phyloP scores from a whole-genome alignment of 1,284 basidiomycete species.

The Ustanciosporium gigantosporum region DNA sequence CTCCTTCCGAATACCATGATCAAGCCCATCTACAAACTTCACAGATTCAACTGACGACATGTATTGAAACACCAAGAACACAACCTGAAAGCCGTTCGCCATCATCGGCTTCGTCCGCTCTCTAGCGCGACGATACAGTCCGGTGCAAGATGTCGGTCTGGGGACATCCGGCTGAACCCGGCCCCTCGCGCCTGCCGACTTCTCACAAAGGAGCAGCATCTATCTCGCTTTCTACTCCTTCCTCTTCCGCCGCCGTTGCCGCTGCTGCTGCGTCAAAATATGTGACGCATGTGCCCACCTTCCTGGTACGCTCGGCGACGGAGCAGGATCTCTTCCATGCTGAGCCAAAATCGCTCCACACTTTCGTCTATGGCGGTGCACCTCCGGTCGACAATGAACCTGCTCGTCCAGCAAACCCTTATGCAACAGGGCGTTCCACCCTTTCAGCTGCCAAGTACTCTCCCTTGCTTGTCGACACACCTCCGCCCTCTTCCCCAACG shows the following conservation, averaged over 20 bases:
- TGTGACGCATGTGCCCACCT: conserved; percentile 25
- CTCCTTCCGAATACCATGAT: no score
- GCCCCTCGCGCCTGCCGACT: conserved; percentile 18
- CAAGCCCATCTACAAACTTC: no score
- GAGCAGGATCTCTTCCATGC: conserved; percentile 30
- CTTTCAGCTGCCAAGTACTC: not conserved
- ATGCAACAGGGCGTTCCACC: no score
- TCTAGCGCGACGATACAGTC: no score
- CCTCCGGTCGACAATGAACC: not conserved
- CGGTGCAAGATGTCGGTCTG: not conserved
- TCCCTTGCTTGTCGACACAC: not conserved
- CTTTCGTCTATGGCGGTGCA: conserved; percentile 21
- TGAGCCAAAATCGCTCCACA: conserved; percentile 24
- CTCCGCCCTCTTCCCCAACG: conserved; percentile 13
- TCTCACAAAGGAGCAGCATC: conserved; percentile 2
- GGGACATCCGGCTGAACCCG: conserved; percentile 17
- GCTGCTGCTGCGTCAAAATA: no score
- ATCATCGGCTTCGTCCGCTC: no score
- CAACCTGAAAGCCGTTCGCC: no score
- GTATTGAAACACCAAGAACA: no score
- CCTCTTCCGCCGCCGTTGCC: no score
- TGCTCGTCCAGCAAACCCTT: no score
- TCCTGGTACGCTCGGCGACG: conserved; percentile 27
- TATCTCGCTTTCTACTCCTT: conserved; percentile 5
- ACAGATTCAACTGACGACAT: no score